Base-by-base conservation (phyloP, 176 grass and related monocot genomes). In the Aegilops umbellulata region DNA sequence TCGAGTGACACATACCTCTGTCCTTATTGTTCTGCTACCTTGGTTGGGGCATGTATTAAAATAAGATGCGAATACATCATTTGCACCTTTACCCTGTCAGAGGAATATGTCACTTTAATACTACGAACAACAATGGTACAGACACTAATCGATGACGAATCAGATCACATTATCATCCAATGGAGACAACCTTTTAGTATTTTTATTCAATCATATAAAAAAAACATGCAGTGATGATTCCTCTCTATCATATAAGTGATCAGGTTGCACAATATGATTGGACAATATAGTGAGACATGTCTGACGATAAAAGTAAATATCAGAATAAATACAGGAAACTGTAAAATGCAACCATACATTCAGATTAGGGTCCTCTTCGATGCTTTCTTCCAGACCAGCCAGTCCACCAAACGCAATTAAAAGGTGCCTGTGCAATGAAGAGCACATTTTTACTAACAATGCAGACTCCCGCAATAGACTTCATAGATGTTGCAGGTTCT, bases 11-110 rank as follows among this genome's bases (percentile, higher is more conserved):
- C 36, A 36, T 96, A 98, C 97, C 97, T 98, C 97, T 57, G 97
- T 98, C 87, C 97, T 95, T 86, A 98, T 98, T 26, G 97, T 98
- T 94, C 97, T 94, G 79, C 97, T 96, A 83, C 97, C 97, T 88
- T 98, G 97, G 81, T 90, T 87, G 23, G 97, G 97, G 57, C 97
- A 98, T 10, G 88, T 98, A 88, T 98, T 98, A 64, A 98, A 85
- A 90, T 98, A 98, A 70, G 87, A 91, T 60, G 65, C 27, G 67
- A 98, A 98, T 64, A 98, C 79, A 84, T 94, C 97, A 53, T 74
- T 85, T 66, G 86, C 85, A 23, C 35, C 30, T 87, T 92, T 96
- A 42, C 94, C 94, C 97, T 95, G 79, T 20, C 64, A 84, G 31
- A 86, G 67, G 80, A 79, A 49, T 22, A 90, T 32, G 60, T 11